Evolutionary conservation across 1,284 basidiomycete species (phyloP), one percentile per base, ranked within the genome.

Genomic region (Trichosporon sp.): DNA sequence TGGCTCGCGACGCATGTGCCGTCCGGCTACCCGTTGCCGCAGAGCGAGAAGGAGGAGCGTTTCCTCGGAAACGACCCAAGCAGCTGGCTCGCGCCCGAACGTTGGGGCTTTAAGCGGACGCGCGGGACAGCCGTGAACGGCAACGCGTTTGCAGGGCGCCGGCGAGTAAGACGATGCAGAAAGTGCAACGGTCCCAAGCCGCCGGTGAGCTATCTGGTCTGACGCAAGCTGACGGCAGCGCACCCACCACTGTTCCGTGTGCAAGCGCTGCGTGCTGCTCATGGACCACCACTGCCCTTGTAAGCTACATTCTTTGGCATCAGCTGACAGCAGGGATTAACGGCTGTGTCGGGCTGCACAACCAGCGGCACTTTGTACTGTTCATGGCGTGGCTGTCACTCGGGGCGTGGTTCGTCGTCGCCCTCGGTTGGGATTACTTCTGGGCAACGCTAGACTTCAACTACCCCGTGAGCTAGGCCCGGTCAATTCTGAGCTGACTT

Each of bases 261-360:
- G 96, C 83, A 92, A 93, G 73, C 88, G 87, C 65, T 99, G 97
- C 80, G 88, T 97, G 25, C 83, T 98, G 65, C 94, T 97, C 80
- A 98, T 92, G 83, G 95, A 97, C 78, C 95, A 97, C 78, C 95
- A 97, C 82, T 95, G 92, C 83, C 92, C 92, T 35, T 79, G 92
- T 94, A 78, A 82, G 82, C 78, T 87, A 87, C n/a, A n/a, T 25
- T 18, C 62, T 5, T 13, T 12, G n/a, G 15, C 23, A 35, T 11
- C 27, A 12, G 62, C 66, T 75, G 35, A 70, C 12, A 21, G 60
- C 81, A 91, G 95, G 96, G 96, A 90, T 99, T 74, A 98, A 98
- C 80, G 92, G 93, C 87, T 98, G 95, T 77, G 93, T 99, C 27
- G 96, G 97, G 1, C 81, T 98, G 7, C 87, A 96, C 79, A 99